Percentiles rank a stretch among this genome's conserved stretches.
These are phyloP conservation scores for Coriolopsis trogii DNA, from an alignment of 1,284 basidiomycete genomes.

Conservation along the genomic window DNA sequence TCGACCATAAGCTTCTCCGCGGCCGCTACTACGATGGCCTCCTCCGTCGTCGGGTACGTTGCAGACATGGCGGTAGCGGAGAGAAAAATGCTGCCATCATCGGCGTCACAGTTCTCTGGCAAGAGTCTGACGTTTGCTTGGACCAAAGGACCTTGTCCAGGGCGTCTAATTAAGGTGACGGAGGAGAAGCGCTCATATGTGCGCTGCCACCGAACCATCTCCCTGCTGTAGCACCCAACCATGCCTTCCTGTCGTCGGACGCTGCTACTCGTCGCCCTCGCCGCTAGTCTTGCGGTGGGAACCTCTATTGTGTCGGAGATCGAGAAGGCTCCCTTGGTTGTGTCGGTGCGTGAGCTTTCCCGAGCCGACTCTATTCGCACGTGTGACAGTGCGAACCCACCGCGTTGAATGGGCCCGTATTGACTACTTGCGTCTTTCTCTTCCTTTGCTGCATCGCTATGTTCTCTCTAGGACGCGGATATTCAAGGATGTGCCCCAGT, in stretches of 20 bases:
- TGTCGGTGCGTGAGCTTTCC: slow-evolving; percentile 28
- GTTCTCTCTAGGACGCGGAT: slow-evolving; percentile 38
- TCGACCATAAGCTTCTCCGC: slow-evolving; percentile 76
- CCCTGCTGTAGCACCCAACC: too few species aligned
- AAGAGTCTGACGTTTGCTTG: too few species aligned
- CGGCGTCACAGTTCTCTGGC: too few species aligned
- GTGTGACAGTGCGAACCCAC: slow-evolving; percentile 20
- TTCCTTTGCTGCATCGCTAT: background rate
- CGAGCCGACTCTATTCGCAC: slow-evolving; percentile 24
- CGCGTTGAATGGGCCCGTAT: slow-evolving; percentile 3
- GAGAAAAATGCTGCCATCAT: too few species aligned
- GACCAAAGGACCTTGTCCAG: too few species aligned
- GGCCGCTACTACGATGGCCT: slow-evolving; percentile 50
- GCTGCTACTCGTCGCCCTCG: slow-evolving; percentile 29
- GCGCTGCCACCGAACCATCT: background rate
- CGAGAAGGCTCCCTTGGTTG: slow-evolving; percentile 21
- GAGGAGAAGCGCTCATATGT: slow-evolving; percentile 6
- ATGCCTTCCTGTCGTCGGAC: slow-evolving; percentile 27
- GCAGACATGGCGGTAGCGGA: slow-evolving; percentile 5
- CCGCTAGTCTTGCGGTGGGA: slow-evolving; percentile 26
- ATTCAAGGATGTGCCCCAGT: slow-evolving; percentile 48
- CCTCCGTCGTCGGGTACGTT: slow-evolving; percentile 41
- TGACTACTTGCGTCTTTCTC: background rate
- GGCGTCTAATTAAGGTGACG: slow-evolving; percentile 1
- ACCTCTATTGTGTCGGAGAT: slow-evolving; percentile 22